phyloP scores from a whole-genome alignment of 768 basidiomycete species.

The Postia placenta region DNA sequence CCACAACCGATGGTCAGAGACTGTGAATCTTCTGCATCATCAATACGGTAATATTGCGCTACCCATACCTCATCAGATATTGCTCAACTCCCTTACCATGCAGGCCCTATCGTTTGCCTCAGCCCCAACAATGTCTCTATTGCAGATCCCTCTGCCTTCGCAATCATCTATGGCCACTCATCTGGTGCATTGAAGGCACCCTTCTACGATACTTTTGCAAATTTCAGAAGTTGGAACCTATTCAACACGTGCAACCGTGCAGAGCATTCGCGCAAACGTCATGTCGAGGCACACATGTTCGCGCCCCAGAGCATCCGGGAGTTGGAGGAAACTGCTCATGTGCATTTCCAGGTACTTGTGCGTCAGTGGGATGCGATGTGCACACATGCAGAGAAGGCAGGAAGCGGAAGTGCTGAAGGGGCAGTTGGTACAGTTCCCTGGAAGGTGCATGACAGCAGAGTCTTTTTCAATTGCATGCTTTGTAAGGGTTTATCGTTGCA shows the following conservation, averaged over 20 bases:
- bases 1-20: slow-evolving; percentile 27
- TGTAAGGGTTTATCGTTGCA: no score
- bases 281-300: slow-evolving; percentile 73
- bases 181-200: slow-evolving; percentile 33
- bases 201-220: slow-evolving; percentile 29
- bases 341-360: slow-evolving; percentile 52
- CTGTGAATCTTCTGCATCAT: slow-evolving; percentile 33
- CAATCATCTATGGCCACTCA: slow-evolving; percentile 36
- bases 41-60: slow-evolving; percentile 32
- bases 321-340: slow-evolving; percentile 68
- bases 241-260: slow-evolving; percentile 67
- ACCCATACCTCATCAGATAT: no score
- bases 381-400: no score
- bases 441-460: no score
- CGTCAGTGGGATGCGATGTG: slow-evolving; percentile 68
- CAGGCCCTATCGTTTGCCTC: slow-evolving; percentile 30
- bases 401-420: slow-evolving; percentile 31
- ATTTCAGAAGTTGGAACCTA: slow-evolving; percentile 42
- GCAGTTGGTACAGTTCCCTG: slow-evolving; percentile 41
- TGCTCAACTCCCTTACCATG: not conserved
- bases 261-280: slow-evolving; percentile 81
- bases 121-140: slow-evolving; percentile 37
- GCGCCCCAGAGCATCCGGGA: slow-evolving; percentile 71
- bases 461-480: no score
- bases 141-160: slow-evolving; percentile 34